Conservation (phyloP, 352 stramenopile genomes). For the Pythium myriotylum region DNA sequence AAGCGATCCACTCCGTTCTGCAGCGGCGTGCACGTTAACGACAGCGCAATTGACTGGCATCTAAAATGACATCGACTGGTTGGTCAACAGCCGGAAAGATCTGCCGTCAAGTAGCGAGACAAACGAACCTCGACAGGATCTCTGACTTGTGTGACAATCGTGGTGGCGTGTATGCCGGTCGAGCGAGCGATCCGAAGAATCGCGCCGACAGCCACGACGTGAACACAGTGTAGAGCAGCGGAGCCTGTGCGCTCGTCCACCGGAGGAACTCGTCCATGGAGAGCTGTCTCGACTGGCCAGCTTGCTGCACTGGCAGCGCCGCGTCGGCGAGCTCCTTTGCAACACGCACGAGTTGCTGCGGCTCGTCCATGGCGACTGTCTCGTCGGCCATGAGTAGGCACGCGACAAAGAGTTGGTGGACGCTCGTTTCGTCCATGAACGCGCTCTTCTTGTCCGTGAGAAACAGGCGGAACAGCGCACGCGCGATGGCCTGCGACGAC, state of each 20-base stretch:
- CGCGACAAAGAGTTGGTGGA: slow-evolving; percentile 51
- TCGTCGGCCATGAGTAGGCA: slow-evolving; percentile 61
- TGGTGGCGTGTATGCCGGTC: slow-evolving; percentile 52
- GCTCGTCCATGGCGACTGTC: slow-evolving; percentile 28
- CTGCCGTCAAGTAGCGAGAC: neutral
- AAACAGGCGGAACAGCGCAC: slow-evolving; percentile 64
- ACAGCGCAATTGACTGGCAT: slow-evolving; percentile 68
- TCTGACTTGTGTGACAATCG: slow-evolving; percentile 60
- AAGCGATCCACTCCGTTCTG: slow-evolving; percentile 64
- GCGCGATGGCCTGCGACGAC: slow-evolving; percentile 61
- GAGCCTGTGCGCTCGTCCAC: slow-evolving; percentile 62
- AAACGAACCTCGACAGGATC: slow-evolving; percentile 69
- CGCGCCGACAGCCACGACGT: slow-evolving; percentile 68
- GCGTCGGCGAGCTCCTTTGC: slow-evolving; percentile 47
- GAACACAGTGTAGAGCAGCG: slow-evolving; percentile 78
- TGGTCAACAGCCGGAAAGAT: too few relatives aligned
- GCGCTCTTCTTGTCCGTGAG: slow-evolving; percentile 28
- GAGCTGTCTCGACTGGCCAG: slow-evolving; percentile 30
- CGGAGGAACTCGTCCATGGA: slow-evolving; percentile 64
- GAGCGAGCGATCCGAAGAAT: slow-evolving; percentile 52
- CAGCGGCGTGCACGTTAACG: slow-evolving; percentile 53
- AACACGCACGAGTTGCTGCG: slow-evolving; percentile 30
- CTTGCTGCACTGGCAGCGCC: slow-evolving; percentile 30
- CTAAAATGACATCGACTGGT: slow-evolving; percentile 40
- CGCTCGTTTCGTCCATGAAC: slow-evolving; percentile 39